These are phyloP conservation scores for Epicoccum nigrum DNA, from an alignment of 2,329 filamentous ascomycete genomes.

Conservation along the genomic window DNA sequence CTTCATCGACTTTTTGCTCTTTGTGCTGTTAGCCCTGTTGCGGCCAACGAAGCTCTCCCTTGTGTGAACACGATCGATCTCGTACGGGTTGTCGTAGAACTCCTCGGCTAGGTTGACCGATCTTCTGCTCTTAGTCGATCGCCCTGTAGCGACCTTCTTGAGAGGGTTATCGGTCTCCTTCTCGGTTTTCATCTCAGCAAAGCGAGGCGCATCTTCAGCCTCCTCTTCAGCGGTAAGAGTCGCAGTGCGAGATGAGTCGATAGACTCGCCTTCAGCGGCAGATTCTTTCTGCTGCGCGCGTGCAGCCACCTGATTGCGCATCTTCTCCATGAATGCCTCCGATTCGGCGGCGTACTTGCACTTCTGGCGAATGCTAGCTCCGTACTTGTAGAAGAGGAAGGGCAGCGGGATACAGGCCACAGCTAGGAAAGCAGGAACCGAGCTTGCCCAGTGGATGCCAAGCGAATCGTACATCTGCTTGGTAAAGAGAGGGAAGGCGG, in stretches of 20 bases:
- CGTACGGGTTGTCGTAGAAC: slow-evolving; percentile 55
- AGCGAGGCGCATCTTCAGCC: slow-evolving; percentile 44
- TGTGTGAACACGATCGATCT: slow-evolving; percentile 57
- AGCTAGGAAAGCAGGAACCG: slow-evolving; percentile 75
- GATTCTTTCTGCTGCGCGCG: slow-evolving; percentile 16
- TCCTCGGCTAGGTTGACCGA: slow-evolving; percentile 34
- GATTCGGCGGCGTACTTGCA: slow-evolving; percentile 75
- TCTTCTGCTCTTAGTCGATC: slow-evolving; percentile 33
- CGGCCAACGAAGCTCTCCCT: slow-evolving; percentile 51
- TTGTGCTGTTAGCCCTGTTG: slow-evolving; percentile 26
- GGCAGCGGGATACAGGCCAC: slow-evolving; percentile 75
- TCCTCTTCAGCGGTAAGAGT: slow-evolving; percentile 30
- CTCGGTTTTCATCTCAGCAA: slow-evolving; percentile 49
- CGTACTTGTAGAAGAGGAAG: slow-evolving; percentile 78
- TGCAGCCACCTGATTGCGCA: slow-evolving; percentile 46
- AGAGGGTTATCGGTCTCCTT: slow-evolving; percentile 38
- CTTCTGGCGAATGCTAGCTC: slow-evolving; percentile 64
- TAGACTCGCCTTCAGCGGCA: slow-evolving; percentile 16
- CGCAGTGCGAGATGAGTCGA: slow-evolving; percentile 35
- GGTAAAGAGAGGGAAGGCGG: slow-evolving; percentile 80
- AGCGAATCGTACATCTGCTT: slow-evolving; percentile 62
- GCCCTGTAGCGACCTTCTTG: slow-evolving; percentile 39
- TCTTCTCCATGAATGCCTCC: slow-evolving; percentile 62
- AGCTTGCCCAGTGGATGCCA: slow-evolving; percentile 76
- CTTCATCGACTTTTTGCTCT: slow-evolving; percentile 18